Evolutionary conservation across 129 eudicot species (phyloP), one percentile per base, ranked within the genome.

Genomic region (Oenanthe sinensis): DNA sequence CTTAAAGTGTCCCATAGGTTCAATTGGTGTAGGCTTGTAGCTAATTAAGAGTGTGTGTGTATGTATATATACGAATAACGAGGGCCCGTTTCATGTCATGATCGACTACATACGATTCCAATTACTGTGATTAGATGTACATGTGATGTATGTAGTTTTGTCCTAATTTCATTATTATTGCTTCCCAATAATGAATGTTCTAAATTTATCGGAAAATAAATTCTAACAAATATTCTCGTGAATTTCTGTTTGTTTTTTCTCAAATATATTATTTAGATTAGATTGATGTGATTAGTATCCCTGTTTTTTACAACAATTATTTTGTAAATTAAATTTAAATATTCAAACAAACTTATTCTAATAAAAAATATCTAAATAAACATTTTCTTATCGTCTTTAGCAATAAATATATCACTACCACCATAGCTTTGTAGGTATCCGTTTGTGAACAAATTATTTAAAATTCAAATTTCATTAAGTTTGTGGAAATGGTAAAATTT

Each of bases 1-100:
- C 1, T 54, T 0, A 20, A 54, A 26, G 20, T 26, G 62, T 54
- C 62, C 26, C 26, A 6, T 54, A 20, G 9, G 11, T 8, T 6
- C 11, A 19, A 54, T 54, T 26, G 62, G 42, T 39, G 42, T 39
- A 5, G 42, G 42, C 4, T 19, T 17, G n/a, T 17, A 52, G 60
- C 60, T 17, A 52, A 5, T 17, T 52, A 6, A 4, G 60, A 9
- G 60, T 19, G 19, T 20, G 26, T 20, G 26, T 54, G 6, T 54
- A 6, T 24, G 45, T 63, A 39, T 5, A 36, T 22, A 9, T 19
- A 39, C 42, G 45, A 5, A n/a, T n/a, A n/a, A 68, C 11, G 55
- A 36, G 84, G 84, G 16, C 84, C 84, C 71, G 74, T 9, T 70
- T 70, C 30, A 73, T 44, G 85, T 77, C 81, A 82, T 73, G 36